Base-by-base conservation (phyloP, 2,329 filamentous ascomycete species). In the Pyricularia pennisetigena region DNA sequence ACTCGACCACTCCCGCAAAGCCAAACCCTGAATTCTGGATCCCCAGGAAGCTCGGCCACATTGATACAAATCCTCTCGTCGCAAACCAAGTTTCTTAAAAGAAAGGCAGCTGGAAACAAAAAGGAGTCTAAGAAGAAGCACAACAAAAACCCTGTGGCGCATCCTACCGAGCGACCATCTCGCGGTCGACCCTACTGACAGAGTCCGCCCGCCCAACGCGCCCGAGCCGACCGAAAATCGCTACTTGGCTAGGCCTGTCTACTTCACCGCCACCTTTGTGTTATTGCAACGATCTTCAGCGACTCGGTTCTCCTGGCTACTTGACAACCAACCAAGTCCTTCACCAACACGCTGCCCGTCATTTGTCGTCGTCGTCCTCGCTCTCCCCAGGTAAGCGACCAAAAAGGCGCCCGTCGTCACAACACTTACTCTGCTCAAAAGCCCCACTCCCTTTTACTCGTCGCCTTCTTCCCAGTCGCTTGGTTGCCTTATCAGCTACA, bases 171-270 rank as follows among this genome's bases (percentile, higher is more conserved):
- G 23, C 57, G 7, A 61, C 57, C 24, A 61, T 61, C 57, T 28
- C 5, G 23, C 57, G 65, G 41, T 54, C 65, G 65, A 67, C 41
- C 54, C 65, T 49, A 67, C 65, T 29, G 65, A 61, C 41, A 54
- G 41, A 54, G 41, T 54, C 41, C 41, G 41, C 28, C 61, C 61
- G 41, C 41, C 32, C 24, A 66, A 41, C 65, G 65, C 65, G 65
- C 65, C 65, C 65, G 65, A 67, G 65, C 65, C 65, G 65, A 67
- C 65, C 54, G 65, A 67, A 35, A 67, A 66, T 66, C 64, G 20
- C 24, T 32, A 23, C 16, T 14, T 66, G 30, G 24, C 65, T 26
- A 57, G 24, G 28, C 65, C 28, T 29, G 41, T 20, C 41, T 59
- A 54, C 49, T 59, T 59, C 65, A 67, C 65, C 65, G 65, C 65